These are phyloP conservation scores for Mycena galericulata DNA, from an alignment of 768 basidiomycete species.

Conservation along the genomic window DNA sequence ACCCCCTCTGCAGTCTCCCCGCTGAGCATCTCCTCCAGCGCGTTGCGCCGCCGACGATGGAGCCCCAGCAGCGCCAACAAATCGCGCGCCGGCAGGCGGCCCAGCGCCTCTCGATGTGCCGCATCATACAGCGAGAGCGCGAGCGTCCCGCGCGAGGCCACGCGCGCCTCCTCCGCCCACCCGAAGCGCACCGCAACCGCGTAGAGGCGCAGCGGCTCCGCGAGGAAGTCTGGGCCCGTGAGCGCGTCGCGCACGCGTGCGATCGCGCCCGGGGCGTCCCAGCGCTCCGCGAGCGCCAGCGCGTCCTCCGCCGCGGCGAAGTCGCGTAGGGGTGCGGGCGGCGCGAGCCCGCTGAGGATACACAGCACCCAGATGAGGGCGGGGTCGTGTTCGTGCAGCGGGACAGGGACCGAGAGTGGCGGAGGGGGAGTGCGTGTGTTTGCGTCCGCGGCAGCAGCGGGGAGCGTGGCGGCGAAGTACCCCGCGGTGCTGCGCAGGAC, in stretches of 20 bases:
- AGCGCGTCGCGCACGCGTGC: conserved; percentile 25
- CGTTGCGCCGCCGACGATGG: conserved; percentile 29
- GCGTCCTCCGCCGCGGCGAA: conserved; percentile 20
- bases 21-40: conserved; percentile 26
- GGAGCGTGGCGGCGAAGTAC: conserved; percentile 30
- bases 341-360: conserved; percentile 27
- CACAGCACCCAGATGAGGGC: conserved; percentile 12
- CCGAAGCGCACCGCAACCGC: conserved; percentile 25
- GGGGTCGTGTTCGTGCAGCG: conserved; percentile 10
- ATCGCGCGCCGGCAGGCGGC: conserved; percentile 4
- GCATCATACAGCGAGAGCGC: conserved; percentile 23
- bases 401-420: too few species aligned
- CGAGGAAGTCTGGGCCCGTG: conserved; percentile 8
- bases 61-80: conserved; percentile 25
- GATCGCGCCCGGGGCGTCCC: conserved; percentile 20
- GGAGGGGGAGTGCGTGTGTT: too few species aligned
- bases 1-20: conserved; percentile 9
- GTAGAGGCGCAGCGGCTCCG: conserved; percentile 30
- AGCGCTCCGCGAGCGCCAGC: conserved; percentile 26
- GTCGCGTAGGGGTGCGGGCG: conserved; percentile 6
- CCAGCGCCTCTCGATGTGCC: conserved; percentile 8
- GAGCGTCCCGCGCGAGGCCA: conserved; percentile 25
- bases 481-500: conserved; percentile 35
- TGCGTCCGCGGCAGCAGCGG: background rate
- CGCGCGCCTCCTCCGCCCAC: conserved; percentile 24